Evolutionary conservation across 768 basidiomycete species (phyloP).

Genomic region (Lactifluus hygrophoroides): DNA sequence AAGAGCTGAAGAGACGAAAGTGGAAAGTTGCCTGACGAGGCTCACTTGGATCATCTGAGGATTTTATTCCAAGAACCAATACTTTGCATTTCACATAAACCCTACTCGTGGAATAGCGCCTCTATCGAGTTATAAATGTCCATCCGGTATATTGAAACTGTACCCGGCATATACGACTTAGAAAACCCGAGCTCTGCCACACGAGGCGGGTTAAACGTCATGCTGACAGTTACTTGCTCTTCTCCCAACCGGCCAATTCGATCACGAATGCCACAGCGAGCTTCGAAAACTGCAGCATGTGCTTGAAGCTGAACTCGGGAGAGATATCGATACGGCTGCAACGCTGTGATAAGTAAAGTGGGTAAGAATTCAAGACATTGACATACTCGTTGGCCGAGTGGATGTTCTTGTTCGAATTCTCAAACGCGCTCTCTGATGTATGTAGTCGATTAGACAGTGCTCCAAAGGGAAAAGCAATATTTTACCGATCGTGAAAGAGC

Average conservation of each 20-base stretch:
- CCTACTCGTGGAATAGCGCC: no score
- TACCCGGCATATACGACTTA: no score
- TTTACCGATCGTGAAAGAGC: conserved; percentile 75
- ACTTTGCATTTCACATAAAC: no score
- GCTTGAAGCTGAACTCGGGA: conserved; percentile 80
- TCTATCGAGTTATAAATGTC: no score
- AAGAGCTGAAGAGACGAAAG: no score
- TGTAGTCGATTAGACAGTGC: conserved; percentile 7
- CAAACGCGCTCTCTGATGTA: conserved; percentile 52
- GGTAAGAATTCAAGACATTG: conserved; percentile 1
- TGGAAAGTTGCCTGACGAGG: no score
- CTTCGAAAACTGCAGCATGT: conserved; percentile 70
- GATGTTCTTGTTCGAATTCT: conserved; percentile 75
- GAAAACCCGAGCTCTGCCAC: background rate
- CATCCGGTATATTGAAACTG: no score
- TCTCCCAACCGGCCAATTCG: conserved; percentile 41
- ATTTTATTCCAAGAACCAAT: no score
- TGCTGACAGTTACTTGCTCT: conserved; percentile 19
- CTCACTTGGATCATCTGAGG: no score
- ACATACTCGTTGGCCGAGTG: conserved; percentile 75
- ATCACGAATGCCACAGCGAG: conserved; percentile 43
- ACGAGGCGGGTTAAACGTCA: background rate
- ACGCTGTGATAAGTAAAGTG: conserved; percentile 17
- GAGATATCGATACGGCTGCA: conserved; percentile 75
- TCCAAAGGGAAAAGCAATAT: background rate